Percentiles rank a stretch among this genome's conserved stretches.
Evolutionary conservation across 225 moss, liverwort and hornwort genomes (phyloP).

Genomic region (Ulota crispa): DNA sequence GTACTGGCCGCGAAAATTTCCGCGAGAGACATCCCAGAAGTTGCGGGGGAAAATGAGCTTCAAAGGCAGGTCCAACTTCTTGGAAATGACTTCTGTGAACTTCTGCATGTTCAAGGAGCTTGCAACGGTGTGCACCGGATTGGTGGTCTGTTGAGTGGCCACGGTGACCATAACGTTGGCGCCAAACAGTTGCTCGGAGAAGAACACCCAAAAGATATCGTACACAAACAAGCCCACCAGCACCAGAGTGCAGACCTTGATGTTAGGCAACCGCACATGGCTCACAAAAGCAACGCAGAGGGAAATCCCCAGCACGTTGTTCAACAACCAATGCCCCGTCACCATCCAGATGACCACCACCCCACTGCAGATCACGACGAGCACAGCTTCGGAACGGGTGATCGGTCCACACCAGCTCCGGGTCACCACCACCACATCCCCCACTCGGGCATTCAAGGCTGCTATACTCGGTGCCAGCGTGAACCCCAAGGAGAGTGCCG

Average conservation of each 20-base stretch:
- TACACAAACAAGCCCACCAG: slow-evolving; percentile 82
- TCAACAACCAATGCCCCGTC: slow-evolving; percentile 86
- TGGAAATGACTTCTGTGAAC: slow-evolving; percentile 68
- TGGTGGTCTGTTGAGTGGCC: slow-evolving; percentile 85
- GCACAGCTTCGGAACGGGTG: slow-evolving; percentile 56
- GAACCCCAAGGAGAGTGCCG: slow-evolving; percentile 72
- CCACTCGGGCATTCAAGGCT: slow-evolving; percentile 53
- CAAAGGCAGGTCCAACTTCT: slow-evolving; percentile 87
- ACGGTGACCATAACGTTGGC: slow-evolving; percentile 96
- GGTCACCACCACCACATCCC: slow-evolving; percentile 50
- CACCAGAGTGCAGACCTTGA: slow-evolving; percentile 83
- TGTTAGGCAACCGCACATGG: slow-evolving; percentile 91
- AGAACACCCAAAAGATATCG: slow-evolving; percentile 96
- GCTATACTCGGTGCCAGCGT: slow-evolving; percentile 66
- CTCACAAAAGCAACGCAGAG: slow-evolving; percentile 96
- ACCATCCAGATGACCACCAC: slow-evolving; percentile 76
- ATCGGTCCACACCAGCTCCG: slow-evolving; percentile 67
- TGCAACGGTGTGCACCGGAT: slow-evolving; percentile 90
- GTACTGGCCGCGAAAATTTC: slow-evolving; percentile 54
- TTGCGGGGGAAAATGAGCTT: slow-evolving; percentile 85
- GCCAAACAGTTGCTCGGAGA: slow-evolving; percentile 88
- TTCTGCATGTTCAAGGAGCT: slow-evolving; percentile 85
- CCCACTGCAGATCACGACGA: slow-evolving; percentile 52
- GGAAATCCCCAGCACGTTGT: slow-evolving; percentile 81
- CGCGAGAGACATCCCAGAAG: slow-evolving; percentile 51